These are phyloP conservation scores for Talaromyces sp. DNA, from an alignment of 2,329 filamentous ascomycete genomes.

Conservation along the genomic window DNA sequence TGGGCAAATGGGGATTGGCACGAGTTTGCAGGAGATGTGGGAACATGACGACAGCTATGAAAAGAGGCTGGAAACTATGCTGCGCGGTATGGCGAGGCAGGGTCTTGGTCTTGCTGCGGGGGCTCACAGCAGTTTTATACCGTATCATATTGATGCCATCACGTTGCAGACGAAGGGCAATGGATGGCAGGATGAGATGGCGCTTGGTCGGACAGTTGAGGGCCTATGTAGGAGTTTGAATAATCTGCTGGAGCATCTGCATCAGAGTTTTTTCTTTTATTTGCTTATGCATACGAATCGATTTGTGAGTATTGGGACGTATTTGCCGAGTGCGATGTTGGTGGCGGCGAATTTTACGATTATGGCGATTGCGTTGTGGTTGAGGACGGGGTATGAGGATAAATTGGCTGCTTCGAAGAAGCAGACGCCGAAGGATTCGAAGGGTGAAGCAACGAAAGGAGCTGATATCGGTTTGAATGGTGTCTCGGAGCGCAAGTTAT, in stretches of 20 bases:
- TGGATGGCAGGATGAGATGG: slow-evolving; percentile 98
- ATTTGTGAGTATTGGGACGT: slow-evolving; percentile 97
- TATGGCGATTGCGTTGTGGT: slow-evolving; percentile 91
- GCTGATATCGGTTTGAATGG: slow-evolving; percentile 25
- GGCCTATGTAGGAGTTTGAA: slow-evolving; percentile 91
- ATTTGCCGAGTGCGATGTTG: slow-evolving; percentile 95
- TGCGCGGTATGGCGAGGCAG: slow-evolving; percentile 89
- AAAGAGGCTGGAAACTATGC: slow-evolving; percentile 81
- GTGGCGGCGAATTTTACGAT: slow-evolving; percentile 93
- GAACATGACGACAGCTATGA: slow-evolving; percentile 72
- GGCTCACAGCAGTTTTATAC: slow-evolving; percentile 92
- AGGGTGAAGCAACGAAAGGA: slow-evolving; percentile 21
- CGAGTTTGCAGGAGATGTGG: slow-evolving; percentile 83
- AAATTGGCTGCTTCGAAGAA: slow-evolving; percentile 16
- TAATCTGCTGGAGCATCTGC: slow-evolving; percentile 92
- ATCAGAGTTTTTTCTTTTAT: slow-evolving; percentile 99
- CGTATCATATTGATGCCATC: slow-evolving; percentile 95
- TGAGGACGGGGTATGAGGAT: slow-evolving; percentile 69
- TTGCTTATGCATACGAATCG: slow-evolving; percentile 85
- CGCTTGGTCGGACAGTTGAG: slow-evolving; percentile 83
- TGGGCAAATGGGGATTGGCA: slow-evolving; percentile 87
- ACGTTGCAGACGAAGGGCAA: slow-evolving; percentile 86
- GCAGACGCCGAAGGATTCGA: slow-evolving; percentile 16
- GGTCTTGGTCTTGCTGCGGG: slow-evolving; percentile 85
- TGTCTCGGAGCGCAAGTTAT: slow-evolving; percentile 41